A percentile compares a stretch with the other conserved stretches of the same genome.
These are phyloP conservation scores for Alnus rubra DNA, from an alignment of 306 rosid species.

Conservation along the genomic window DNA sequence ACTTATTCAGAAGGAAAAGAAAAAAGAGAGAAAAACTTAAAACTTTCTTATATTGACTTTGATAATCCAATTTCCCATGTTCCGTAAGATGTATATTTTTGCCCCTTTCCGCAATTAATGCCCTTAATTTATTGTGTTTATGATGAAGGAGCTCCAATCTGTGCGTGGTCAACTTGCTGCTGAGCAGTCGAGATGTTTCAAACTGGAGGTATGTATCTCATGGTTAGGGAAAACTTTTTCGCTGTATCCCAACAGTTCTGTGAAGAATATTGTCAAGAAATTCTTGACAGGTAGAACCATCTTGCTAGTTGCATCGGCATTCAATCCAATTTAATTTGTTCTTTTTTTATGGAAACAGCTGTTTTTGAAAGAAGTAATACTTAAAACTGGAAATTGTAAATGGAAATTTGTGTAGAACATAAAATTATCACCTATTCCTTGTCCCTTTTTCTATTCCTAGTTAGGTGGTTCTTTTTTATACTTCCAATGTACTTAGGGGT, in stretches of 20 bases:
- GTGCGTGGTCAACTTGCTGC: slow-evolving; percentile 88
- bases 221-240: slow-evolving; percentile 19
- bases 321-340: background rate
- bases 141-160: slow-evolving; percentile 90
- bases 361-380: background rate
- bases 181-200: slow-evolving; percentile 96
- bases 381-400: background rate
- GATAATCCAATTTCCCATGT: background rate
- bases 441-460: no score
- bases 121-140: slow-evolving; percentile 19
- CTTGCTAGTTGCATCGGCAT: background rate
- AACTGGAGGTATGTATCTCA: slow-evolving; percentile 72
- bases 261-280: background rate
- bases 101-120: slow-evolving; percentile 5
- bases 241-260: background rate
- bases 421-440: no score
- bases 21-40: background rate
- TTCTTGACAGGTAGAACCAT: background rate
- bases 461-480: no score
- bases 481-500: no score
- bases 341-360: background rate
- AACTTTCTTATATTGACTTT: background rate
- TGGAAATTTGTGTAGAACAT: background rate
- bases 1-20: background rate
- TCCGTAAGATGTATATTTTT: background rate